Evolutionary conservation across 2,329 filamentous ascomycete species (phyloP).

Genomic region (Ophidiomyces ophidiicola): DNA sequence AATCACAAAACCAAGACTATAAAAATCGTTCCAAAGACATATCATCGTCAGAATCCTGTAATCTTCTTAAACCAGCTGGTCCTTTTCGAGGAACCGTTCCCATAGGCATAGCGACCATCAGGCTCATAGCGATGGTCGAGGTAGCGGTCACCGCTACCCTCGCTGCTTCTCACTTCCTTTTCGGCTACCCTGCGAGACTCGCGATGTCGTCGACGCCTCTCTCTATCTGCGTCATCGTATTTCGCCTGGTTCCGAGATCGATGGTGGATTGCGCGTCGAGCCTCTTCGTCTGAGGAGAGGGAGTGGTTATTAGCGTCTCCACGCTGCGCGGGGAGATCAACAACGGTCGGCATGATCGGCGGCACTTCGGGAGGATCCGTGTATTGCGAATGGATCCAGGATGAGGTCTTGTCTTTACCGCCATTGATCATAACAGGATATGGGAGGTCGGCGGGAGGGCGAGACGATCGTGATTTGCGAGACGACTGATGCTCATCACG

Average conservation of each 20-base stretch:
- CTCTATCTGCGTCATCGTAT: slow-evolving; percentile 31
- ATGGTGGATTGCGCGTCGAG: slow-evolving; percentile 28
- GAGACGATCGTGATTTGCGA: slow-evolving; percentile 20
- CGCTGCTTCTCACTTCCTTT: slow-evolving; percentile 30
- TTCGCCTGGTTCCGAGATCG: slow-evolving; percentile 30
- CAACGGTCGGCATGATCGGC: slow-evolving; percentile 35
- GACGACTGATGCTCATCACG: slow-evolving; percentile 26
- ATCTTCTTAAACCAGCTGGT: slow-evolving; percentile 36
- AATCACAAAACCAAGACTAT: not conserved
- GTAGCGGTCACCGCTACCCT: slow-evolving; percentile 30
- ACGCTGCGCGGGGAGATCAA: slow-evolving; percentile 29
- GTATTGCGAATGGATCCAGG: slow-evolving; percentile 39
- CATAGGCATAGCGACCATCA: slow-evolving; percentile 15
- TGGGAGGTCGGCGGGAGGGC: slow-evolving; percentile 15
- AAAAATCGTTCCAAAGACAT: slow-evolving; percentile 1
- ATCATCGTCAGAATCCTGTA: slow-evolving; percentile 22
- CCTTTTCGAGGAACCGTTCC: slow-evolving; percentile 24
- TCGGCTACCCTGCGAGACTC: slow-evolving; percentile 23
- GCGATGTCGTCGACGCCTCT: slow-evolving; percentile 25
- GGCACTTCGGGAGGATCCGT: slow-evolving; percentile 39
- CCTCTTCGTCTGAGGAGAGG: slow-evolving; percentile 34
- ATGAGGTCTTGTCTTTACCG: slow-evolving; percentile 38
- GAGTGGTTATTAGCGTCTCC: slow-evolving; percentile 24
- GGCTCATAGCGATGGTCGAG: slow-evolving; percentile 19
- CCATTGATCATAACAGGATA: slow-evolving; percentile 25